A percentile compares a stretch with the other conserved stretches of the same genome.
phyloP scores from a whole-genome alignment of 176 grass and related monocot species.

The Melocanna baccifera region DNA sequence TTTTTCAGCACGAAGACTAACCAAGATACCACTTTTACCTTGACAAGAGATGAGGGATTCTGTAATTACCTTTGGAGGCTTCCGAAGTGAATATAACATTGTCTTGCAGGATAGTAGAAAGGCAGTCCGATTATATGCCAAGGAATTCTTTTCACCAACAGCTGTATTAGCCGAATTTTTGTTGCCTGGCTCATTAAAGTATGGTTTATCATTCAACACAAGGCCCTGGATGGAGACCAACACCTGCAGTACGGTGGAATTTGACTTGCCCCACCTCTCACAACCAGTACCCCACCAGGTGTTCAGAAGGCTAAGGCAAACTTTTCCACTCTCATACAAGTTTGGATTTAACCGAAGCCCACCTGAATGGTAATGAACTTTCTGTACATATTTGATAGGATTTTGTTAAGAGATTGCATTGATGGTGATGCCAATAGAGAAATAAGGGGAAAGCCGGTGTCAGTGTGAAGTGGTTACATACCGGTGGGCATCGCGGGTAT shows the following conservation, averaged over 20 bases:
- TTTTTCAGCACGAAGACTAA: neutral
- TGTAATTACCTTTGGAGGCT: conserved; percentile 57
- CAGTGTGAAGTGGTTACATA: conserved; percentile 23
- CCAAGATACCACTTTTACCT: neutral
- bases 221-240: conserved; percentile 72
- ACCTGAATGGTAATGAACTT: conserved; percentile 72
- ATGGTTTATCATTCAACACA: conserved; percentile 73
- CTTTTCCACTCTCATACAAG: conserved; percentile 66
- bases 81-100: conserved; percentile 59
- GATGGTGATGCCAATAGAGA: neutral
- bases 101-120: conserved; percentile 65
- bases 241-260: conserved; percentile 71
- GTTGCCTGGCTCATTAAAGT: conserved; percentile 68
- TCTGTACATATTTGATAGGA: conserved; percentile 33
- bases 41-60: neutral
- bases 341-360: conserved; percentile 75
- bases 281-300: conserved; percentile 71
- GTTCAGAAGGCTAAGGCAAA: conserved; percentile 85
- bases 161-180: conserved; percentile 35
- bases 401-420: neutral
- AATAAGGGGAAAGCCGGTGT: neutral
- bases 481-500: conserved; percentile 54
- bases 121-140: conserved; percentile 62
- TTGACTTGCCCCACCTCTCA: conserved; percentile 66
- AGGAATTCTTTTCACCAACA: conserved; percentile 52